Evolutionary conservation across 352 stramenopile genomes (phyloP).

Genomic region (Globisporangium emineosum): DNA sequence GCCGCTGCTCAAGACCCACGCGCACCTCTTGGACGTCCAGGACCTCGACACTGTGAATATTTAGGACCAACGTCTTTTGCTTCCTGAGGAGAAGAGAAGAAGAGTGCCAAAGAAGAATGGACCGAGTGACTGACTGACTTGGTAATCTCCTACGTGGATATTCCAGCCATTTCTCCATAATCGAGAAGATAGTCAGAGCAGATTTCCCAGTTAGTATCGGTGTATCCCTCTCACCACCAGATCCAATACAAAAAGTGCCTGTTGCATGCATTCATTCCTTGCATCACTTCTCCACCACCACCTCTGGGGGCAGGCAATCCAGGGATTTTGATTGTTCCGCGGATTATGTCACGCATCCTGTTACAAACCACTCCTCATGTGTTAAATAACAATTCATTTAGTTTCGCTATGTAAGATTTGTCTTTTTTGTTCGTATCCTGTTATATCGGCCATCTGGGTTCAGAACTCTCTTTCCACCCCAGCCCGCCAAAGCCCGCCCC

Average conservation of each 20-base stretch:
- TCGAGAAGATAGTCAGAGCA: background rate
- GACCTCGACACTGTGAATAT: constrained; percentile 96
- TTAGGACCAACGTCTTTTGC: constrained; percentile 44
- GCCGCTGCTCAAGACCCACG: constrained; percentile 91
- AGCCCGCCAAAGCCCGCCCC: too few relatives aligned
- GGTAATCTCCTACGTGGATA: too few relatives aligned
- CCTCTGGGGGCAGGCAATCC: background rate
- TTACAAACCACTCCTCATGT: too few relatives aligned
- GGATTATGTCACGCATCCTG: too few relatives aligned
- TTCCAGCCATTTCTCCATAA: background rate
- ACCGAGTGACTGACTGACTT: too few relatives aligned
- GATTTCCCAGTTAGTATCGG: background rate
- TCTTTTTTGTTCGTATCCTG: too few relatives aligned
- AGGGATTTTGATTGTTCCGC: too few relatives aligned
- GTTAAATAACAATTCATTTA: too few relatives aligned
- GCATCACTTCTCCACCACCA: background rate
- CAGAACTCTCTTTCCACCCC: too few relatives aligned
- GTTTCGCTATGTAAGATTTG: too few relatives aligned
- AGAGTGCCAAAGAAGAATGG: background rate
- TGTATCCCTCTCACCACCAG: background rate
- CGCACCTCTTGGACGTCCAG: constrained; percentile 87
- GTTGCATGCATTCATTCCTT: background rate
- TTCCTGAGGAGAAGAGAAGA: background rate
- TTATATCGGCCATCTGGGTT: too few relatives aligned
- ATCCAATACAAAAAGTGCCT: background rate